Evolutionary conservation across 148 eudicot genomes (phyloP).

Genomic region (Pouteria glomerata): DNA sequence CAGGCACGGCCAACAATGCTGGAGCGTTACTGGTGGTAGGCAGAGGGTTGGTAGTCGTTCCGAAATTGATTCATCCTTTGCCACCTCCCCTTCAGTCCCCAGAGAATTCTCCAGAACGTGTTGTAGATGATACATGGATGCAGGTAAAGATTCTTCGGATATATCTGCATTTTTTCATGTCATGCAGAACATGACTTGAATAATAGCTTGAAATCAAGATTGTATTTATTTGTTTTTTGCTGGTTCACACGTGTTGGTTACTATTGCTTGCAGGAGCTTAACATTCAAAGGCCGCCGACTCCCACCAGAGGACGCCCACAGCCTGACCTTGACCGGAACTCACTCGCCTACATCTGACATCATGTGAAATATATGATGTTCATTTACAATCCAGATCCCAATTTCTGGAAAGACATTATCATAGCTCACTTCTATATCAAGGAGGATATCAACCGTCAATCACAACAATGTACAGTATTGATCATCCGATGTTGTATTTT

Average conservation of each 20-base stretch:
- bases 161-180: neutral
- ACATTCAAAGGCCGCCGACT: slow-evolving; percentile 92
- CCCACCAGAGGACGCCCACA: slow-evolving; percentile 91
- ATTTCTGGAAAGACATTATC: neutral
- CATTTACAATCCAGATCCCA: slow-evolving; percentile 3
- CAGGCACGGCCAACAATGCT: slow-evolving; percentile 98
- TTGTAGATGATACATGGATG: slow-evolving; percentile 78
- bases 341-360: slow-evolving; percentile 73
- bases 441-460: neutral
- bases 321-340: slow-evolving; percentile 70
- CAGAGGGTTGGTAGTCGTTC: slow-evolving; percentile 89
- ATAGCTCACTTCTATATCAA: neutral
- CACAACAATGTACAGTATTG: no score
- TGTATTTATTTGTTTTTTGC: no score
- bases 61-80: slow-evolving; percentile 90
- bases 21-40: slow-evolving; percentile 95
- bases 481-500: no score
- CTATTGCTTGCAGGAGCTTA: slow-evolving; percentile 59
- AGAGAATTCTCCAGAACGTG: slow-evolving; percentile 84
- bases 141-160: slow-evolving; percentile 44
- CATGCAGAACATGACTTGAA: no score
- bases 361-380: neutral
- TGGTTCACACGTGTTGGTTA: no score
- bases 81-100: slow-evolving; percentile 88
- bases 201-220: no score